These are phyloP conservation scores for Leccinum barrowsii DNA, from an alignment of 768 basidiomycete genomes.

Conservation along the genomic window DNA sequence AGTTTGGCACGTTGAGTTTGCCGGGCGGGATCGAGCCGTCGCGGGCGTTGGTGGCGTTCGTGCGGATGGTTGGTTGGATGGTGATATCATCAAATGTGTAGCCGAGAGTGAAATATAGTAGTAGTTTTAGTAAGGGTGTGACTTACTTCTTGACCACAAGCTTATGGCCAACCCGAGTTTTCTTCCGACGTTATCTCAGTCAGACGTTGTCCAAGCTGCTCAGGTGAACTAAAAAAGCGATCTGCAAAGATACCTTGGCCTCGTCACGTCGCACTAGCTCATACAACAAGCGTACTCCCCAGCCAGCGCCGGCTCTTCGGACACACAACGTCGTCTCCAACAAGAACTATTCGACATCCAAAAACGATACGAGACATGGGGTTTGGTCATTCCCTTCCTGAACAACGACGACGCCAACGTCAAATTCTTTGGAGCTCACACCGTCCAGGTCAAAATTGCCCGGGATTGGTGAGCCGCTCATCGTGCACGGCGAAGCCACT, in stretches of 20 bases:
- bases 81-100: too few species aligned
- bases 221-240: constrained; percentile 44
- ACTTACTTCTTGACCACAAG: too few species aligned
- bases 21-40: constrained; percentile 15
- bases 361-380: constrained; percentile 79
- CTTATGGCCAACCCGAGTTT: constrained; percentile 32
- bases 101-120: too few species aligned
- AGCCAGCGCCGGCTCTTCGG: constrained; percentile 40
- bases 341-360: constrained; percentile 75
- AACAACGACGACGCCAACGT: constrained; percentile 74
- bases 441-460: constrained; percentile 89
- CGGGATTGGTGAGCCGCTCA: constrained; percentile 71
- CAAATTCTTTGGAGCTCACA: constrained; percentile 94
- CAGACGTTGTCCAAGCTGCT: constrained; percentile 54
- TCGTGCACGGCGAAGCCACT: not conserved
- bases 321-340: constrained; percentile 61
- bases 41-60: constrained; percentile 27
- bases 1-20: constrained; percentile 7
- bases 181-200: constrained; percentile 49
- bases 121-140: too few species aligned
- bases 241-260: constrained; percentile 5
- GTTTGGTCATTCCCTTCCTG: constrained; percentile 73
- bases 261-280: not conserved
- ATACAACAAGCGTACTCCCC: too few species aligned
- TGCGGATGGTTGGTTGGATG: not conserved